Evolutionary conservation across 306 rosid genomes (phyloP), one percentile per base, ranked within the genome.

Genomic region (Quercus parvula): DNA sequence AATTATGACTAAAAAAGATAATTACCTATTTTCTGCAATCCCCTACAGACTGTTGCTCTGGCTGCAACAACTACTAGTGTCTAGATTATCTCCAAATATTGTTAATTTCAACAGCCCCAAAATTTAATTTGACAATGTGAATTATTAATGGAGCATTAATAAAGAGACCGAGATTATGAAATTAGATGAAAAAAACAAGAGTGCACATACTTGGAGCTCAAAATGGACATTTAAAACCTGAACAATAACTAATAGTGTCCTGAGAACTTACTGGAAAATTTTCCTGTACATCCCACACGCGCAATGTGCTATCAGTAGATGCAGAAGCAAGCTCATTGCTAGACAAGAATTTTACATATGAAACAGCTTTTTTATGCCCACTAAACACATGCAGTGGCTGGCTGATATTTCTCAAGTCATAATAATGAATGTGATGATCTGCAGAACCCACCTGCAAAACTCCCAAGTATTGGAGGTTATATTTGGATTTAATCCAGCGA

Each of bases 341-440:
- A 1, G 99, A 91, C 87, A 95, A 88, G 86, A 95, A 95, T 78
- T 95, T 95, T 77, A 95, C 99, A 35, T 95, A 91, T 24, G 99
- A 95, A 71, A 95, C 99, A 30, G 99, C 81, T 82, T 95, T 95
- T 82, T 69, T 86, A 83, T 95, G 99, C 78, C 99, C 98, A 46
- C 84, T 87, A 85, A 95, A 93, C 82, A 93, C 92, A 64, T 91
- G 97, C 70, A 95, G 93, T 4, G 98, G 98, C 20, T 89, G 92
- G 76, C 96, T 91, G 68, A 71, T 79, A 76, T 93, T 91, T 87
- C 99, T 89, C 79, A 95, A 77, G 83, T 95, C 99, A 83, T 93
- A 95, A 85, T 89, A 95, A 87, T 91, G 98, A 71, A 95, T 90
- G 86, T 91, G 92, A 83, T 91, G 99, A 63, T 95, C 98, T 74